Base-by-base conservation (phyloP, 2,329 filamentous ascomycete species). In the Akanthomyces dipterigenus region DNA sequence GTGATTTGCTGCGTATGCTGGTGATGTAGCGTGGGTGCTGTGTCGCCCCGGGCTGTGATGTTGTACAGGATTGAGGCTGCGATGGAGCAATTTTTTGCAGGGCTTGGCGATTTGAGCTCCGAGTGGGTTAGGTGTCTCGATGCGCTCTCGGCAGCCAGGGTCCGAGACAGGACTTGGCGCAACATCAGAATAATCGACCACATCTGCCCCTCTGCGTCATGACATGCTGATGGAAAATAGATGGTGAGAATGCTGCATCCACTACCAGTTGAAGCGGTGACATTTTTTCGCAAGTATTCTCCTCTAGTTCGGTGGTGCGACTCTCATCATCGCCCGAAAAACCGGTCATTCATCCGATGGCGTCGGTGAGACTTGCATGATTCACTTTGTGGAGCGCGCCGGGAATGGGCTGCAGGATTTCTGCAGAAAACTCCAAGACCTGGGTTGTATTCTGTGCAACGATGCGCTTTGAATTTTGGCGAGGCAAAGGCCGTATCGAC, bases 331-430 rank as follows among this genome's bases (percentile, higher is more conserved):
- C 4, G 31, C n/a, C 22, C 11, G 9, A 16, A 31, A 36, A 28
- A 11, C 31, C 36, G 34, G 56, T 59, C 56, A 58, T 58, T 58
- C 45, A 50, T 59, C 56, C 34, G 55, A 57, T 51, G 56, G 34
- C 46, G 28, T 59, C 24, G 36, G 46, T 51, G 56, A 59, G 46
- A 59, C 56, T 24, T 59, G 46, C 36, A 51, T 28, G 7, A 54
- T 28, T 34, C 11, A 16, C 49, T 28, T 28, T 54, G 56, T 59
- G 56, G 56, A 59, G 46, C 36, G n/a, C 20, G 34, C n/a, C 6
- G 22, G 43, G 46, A 22, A 49, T 31, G 46, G 36, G 16, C 56
- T 50, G 46, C 46, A 51, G 24, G 16, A 34, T 22, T 59, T 43
- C 36, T 59, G 36, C 46, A 51, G 28, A n/a, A 48, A 20, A 20